A percentile compares a stretch with the other conserved stretches of the same genome.
Conservation (phyloP, 352 stramenopile genomes). For the Lagenidium giganteum region DNA sequence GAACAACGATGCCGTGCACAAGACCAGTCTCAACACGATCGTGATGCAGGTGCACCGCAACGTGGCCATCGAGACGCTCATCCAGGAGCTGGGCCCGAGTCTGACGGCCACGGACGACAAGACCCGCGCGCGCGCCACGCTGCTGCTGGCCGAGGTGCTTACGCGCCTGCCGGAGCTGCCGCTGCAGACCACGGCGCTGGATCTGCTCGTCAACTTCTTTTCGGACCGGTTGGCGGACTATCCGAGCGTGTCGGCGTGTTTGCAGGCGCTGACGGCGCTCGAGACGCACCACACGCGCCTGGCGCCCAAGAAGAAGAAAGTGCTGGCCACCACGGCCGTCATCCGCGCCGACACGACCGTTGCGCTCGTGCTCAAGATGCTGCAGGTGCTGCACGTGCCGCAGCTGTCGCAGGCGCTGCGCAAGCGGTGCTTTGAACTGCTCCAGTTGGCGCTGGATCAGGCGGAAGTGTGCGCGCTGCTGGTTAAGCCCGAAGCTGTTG, state of each 20-base stretch:
- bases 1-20: constrained; percentile 77
- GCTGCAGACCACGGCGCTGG: constrained; percentile 59
- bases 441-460: constrained; percentile 68
- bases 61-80: constrained; percentile 72
- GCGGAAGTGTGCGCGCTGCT: constrained; percentile 50
- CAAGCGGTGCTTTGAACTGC: constrained; percentile 80
- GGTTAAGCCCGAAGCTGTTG: constrained; percentile 15
- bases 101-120: constrained; percentile 80
- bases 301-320: too few relatives aligned
- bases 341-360: constrained; percentile 39
- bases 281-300: constrained; percentile 63
- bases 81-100: constrained; percentile 65
- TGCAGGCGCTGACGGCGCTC: constrained; percentile 72
- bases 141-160: constrained; percentile 86
- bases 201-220: constrained; percentile 83
- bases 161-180: constrained; percentile 82
- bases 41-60: constrained; percentile 83
- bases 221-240: constrained; percentile 79
- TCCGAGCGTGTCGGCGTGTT: constrained; percentile 71
- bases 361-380: constrained; percentile 59
- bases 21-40: constrained; percentile 84
- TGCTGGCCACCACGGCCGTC: too few relatives aligned
- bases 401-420: constrained; percentile 82
- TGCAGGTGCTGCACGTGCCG: constrained; percentile 64
- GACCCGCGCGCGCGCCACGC: constrained; percentile 66